Evolutionary conservation across 345 rosid species (phyloP).

Genomic region (Salix exigua): DNA sequence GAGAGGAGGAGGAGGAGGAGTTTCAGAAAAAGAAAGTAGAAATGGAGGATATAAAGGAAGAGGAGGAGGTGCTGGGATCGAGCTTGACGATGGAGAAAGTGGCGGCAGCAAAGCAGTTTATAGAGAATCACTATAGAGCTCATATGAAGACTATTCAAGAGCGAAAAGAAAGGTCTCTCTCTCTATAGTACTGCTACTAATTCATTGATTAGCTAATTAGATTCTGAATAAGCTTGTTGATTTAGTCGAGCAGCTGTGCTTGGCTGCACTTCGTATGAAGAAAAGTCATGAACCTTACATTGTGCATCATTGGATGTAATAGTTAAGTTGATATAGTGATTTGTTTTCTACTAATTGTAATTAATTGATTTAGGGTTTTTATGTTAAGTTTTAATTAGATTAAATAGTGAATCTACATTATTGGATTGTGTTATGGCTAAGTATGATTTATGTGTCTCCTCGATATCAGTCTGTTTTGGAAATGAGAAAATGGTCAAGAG

Average conservation of each 20-base stretch:
- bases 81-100: constrained; percentile 98
- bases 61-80: constrained; percentile 71
- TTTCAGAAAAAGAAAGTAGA: constrained; percentile 22
- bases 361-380: background rate
- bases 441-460: background rate
- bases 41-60: constrained; percentile 54
- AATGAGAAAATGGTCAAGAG: constrained; percentile 10
- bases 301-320: background rate
- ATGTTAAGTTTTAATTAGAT: no score
- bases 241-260: background rate
- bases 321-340: constrained; percentile 2
- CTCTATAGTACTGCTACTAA: background rate
- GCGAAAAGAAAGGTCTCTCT: constrained; percentile 73
- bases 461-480: constrained; percentile 8
- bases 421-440: no score
- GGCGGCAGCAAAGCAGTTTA: constrained; percentile 95
- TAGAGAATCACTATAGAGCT: constrained; percentile 93
- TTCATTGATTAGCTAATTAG: background rate
- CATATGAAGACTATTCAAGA: constrained; percentile 87
- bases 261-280: background rate
- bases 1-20: constrained; percentile 22
- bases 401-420: background rate
- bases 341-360: background rate
- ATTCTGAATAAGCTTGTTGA: background rate
- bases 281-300: background rate